Evolutionary conservation across 179 eudicot species (phyloP).

Genomic region (Actinidia polygama): DNA sequence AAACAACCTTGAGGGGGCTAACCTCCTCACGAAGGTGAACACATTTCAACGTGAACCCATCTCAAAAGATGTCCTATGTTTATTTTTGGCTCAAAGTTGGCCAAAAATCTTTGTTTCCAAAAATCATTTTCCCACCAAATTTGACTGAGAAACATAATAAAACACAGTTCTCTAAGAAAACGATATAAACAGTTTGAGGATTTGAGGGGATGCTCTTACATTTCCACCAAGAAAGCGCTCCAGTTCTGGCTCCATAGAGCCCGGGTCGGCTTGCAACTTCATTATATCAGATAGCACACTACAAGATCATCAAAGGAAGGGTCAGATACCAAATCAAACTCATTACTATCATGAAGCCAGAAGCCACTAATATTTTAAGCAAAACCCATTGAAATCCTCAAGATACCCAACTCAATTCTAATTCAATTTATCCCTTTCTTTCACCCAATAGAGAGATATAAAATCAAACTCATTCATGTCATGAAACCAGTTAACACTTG

Average conservation of each 20-base stretch:
- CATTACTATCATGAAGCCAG: neutral
- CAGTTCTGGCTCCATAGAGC: neutral
- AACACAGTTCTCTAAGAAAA: neutral
- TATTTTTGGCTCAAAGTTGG: too few relatives aligned
- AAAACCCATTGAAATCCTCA: neutral
- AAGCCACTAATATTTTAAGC: neutral
- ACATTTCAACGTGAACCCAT: too few relatives aligned
- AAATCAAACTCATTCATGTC: neutral
- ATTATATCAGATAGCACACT: conserved; percentile 7
- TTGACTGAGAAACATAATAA: neutral
- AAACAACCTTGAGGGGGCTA: too few relatives aligned
- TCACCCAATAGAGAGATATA: too few relatives aligned
- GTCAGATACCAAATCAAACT: conserved; percentile 3
- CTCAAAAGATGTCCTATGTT: too few relatives aligned
- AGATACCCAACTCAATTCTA: neutral
- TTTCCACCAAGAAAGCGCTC: conserved; percentile 16
- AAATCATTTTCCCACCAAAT: too few relatives aligned
- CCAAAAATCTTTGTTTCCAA: too few relatives aligned
- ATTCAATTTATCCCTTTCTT: neutral
- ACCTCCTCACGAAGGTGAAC: too few relatives aligned
- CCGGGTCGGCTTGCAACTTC: conserved; percentile 8
- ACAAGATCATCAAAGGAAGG: neutral
- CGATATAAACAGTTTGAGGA: too few relatives aligned
- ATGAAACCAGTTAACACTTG: neutral
- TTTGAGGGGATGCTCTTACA: conserved; percentile 18